Conservation (phyloP, 164 flowering plant species). For the Berberis thunbergii region DNA sequence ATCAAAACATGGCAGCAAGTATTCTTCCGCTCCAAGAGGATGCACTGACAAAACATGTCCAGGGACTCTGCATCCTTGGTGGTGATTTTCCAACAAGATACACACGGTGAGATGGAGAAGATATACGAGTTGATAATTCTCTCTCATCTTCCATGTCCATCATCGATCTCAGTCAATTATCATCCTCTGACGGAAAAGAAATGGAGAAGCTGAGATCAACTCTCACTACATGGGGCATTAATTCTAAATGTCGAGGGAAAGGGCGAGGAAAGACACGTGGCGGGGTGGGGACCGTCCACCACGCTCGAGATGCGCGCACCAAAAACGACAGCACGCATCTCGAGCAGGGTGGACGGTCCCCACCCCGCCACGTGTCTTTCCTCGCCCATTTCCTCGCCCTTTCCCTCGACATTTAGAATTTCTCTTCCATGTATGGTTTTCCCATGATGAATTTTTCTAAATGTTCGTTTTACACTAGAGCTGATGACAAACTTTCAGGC, state of each 20-base stretch:
- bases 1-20: no score
- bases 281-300: no score
- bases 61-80: slow-evolving; percentile 19
- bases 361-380: no score
- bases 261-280: no score
- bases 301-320: no score
- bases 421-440: slow-evolving; percentile 35
- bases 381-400: no score
- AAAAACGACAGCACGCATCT: no score
- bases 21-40: background rate
- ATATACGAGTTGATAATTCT: slow-evolving; percentile 5
- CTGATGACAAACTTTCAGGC: no score
- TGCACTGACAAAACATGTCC: slow-evolving; percentile 16
- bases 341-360: no score
- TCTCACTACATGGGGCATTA: slow-evolving; percentile 35
- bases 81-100: slow-evolving; percentile 19
- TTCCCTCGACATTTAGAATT: no score
- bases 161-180: slow-evolving; percentile 37
- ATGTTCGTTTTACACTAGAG: no score
- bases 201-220: slow-evolving; percentile 28
- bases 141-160: slow-evolving; percentile 27
- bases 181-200: slow-evolving; percentile 15
- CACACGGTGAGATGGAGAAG: slow-evolving; percentile 12
- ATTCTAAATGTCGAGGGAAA: no score
- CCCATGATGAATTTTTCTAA: background rate